Evolutionary conservation across 192 early-diverging fungal genomes (phyloP), one percentile per base, ranked within the genome.

Genomic region (Coemansia sp.): DNA sequence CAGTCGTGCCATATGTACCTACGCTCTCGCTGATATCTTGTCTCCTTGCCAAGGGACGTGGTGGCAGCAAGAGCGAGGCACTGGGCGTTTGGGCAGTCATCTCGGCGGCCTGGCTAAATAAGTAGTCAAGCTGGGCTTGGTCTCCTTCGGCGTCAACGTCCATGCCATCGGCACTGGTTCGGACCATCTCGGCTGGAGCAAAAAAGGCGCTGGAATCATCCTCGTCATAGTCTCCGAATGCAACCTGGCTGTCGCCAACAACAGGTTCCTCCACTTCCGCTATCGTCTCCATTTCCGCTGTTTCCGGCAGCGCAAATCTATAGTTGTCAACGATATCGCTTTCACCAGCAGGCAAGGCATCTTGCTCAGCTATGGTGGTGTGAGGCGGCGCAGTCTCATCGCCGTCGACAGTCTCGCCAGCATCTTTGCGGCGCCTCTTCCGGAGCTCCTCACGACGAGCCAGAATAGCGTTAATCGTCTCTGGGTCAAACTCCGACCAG

Each of bases 201-300:
- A 54, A 54, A 27, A 22, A 35, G 46, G 7, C 11, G 36, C 32
- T 37, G 65, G n/a, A 41, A 11, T 32, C 45, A 12, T 51, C 17
- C 12, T 37, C 46, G 14, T 27, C 37, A 62, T 15, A 42, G 4
- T 32, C 20, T 19, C 10, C 36, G 32, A 20, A 32, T 24, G 51
- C 15, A 54, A 17, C 14, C 14, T 46, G 45, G 27, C 8, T 20
- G 8, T 25, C 65, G 27, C 36, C 49, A 51, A 40, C 20, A 0
- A 68, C 32, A 40, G 69, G 39, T 60, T 86, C 79, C 32, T 86
- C 85, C 68, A 79, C 82, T 64, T 86, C 86, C 67, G 78, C 86
- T 46, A 86, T 86, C 41, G 84, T 82, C 60, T 61, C 82, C 77
- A 86, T 87, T 42, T 62, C 64, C 40, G 60, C 61, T 37, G 63